These are phyloP conservation scores for Smallanthus sonchifolius DNA, from an alignment of 129 eudicot species.

Conservation along the genomic window DNA sequence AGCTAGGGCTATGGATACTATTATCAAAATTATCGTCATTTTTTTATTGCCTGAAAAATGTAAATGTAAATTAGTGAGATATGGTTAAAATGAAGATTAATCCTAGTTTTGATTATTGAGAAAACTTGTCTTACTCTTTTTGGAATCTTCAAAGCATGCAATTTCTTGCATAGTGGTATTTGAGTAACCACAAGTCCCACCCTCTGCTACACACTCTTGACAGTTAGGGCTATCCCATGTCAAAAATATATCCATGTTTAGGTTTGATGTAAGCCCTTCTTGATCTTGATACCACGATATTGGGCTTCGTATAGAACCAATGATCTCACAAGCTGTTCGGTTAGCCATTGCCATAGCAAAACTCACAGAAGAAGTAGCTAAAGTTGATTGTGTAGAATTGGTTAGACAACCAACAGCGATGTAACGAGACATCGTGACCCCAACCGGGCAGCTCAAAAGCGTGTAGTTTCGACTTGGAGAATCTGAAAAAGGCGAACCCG, in stretches of 20 bases:
- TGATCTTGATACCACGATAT: constrained; percentile 20
- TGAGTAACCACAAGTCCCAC: constrained; percentile 52
- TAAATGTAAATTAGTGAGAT: neutral
- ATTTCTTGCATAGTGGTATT: constrained; percentile 31
- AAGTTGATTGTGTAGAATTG: constrained; percentile 45
- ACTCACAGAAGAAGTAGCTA: constrained; percentile 44
- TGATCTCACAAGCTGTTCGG: constrained; percentile 20
- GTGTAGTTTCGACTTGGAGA: constrained; percentile 34
- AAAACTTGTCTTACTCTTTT: constrained; percentile 39
- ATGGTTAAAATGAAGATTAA: neutral
- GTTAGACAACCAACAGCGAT: constrained; percentile 57
- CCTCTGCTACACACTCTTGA: constrained; percentile 45
- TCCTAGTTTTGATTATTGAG: constrained; percentile 3
- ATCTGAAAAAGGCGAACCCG: constrained; percentile 49
- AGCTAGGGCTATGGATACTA: constrained; percentile 44
- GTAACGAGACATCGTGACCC: constrained; percentile 23
- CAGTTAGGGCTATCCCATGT: constrained; percentile 61
- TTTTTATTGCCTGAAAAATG: constrained; percentile 26
- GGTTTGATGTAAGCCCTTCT: constrained; percentile 34
- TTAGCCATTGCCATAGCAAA: constrained; percentile 26
- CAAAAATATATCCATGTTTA: constrained; percentile 43
- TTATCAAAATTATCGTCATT: constrained; percentile 32
- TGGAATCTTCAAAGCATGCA: constrained; percentile 27
- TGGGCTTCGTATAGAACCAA: constrained; percentile 36
- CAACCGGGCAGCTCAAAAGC: constrained; percentile 51